Base-by-base conservation (phyloP, 306 rosid species). In the Corylus americana region DNA sequence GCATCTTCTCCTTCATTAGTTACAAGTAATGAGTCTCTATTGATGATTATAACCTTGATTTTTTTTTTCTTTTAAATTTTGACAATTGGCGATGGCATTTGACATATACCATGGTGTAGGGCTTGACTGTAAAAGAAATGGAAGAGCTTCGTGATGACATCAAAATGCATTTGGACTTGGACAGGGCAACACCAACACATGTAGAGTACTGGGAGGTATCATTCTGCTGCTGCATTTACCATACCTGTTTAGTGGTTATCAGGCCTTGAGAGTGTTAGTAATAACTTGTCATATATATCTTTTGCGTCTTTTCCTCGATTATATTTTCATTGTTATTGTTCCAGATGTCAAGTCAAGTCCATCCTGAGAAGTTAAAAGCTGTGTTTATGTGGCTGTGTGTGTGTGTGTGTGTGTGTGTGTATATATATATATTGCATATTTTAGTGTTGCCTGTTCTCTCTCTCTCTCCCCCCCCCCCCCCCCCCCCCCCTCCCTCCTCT, bases 121-220 rank as follows among this genome's bases (percentile, higher is more conserved):
- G 99, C 62, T 88, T 96, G 91, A 93, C 97, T 25, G 99, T 88
- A 51, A 91, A 93, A 82, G 98, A 96, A 82, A 96, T 91, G 96
- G 93, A 87, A 44, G 97, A 93, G 86, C 98, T 96, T 64, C 96
- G 92, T 50, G 99, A 96, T 51, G 99, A 96, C 85, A 93, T 93
- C 77, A 96, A 96, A 89, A 93, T 96, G 99, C 98, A 96, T 91
- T 91, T 96, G 81, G 99, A 90, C 82, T 86, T 96, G 89, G 99
- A 96, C 83, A 89, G 98, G 86, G 88, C 90, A 47, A 96, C 99
- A 6, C 93, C 92, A 55, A 93, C 97, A 25, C 99, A 96, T 81
- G 92, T 89, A 50, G 92, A 90, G 84, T 96, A 87, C 80, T 96
- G 98, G 98, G 97, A 96, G 99, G 98, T 92, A 90, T 53, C 37